Evolutionary conservation across 208 protist species (phyloP), one percentile per base, ranked within the genome.

Genomic region (Herpetomonas samuelpessoai): DNA sequence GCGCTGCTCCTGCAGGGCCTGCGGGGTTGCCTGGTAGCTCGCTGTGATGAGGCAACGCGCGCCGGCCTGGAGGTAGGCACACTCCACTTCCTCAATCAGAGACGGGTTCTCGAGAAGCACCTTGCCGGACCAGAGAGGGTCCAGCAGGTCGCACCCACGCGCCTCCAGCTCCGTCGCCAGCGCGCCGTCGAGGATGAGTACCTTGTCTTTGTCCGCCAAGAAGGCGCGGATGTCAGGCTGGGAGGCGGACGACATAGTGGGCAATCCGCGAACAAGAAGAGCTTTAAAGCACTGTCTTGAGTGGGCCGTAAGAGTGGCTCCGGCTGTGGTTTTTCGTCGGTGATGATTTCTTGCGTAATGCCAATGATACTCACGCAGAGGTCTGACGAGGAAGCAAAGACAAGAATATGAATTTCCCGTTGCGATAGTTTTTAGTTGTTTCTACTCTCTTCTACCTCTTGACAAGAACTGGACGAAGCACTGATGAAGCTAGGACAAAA

Each of bases 111-210:
- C 76, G n/a, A 89, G 49, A 2, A 89, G 50, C 21, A 70, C 62
- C 51, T 85, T 86, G 21, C 76, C 76, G 0, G 82, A 89, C 82
- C 82, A 89, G 19, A 89, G 66, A 1, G 82, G 75, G 50, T 80
- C 75, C 16, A 60, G 48, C n/a, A 85, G 49, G 35, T 83, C 67
- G 28, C 68, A 79, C 35, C 75, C 79, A 14, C 64, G 66, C 19
- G 44, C 44, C 68, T 86, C 74, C 16, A 89, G 58, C 53, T 89
- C 71, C 7, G 78, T 83, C n/a, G 63, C 82, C 19, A 89, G 67
- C 19, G 71, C 82, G 21, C 82, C 82, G 45, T 86, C 78, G 3
- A 89, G 57, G 38, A 89, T 47, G 0, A 88, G 55, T 16, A 85
- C 39, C 46, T 64, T n/a, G 12, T 50, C 57, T 1, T 65, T 21